A percentile compares a stretch with the other conserved stretches of the same genome.
Conservation (phyloP, 768 basidiomycete genomes). For the Xerocomus potaroensis region DNA sequence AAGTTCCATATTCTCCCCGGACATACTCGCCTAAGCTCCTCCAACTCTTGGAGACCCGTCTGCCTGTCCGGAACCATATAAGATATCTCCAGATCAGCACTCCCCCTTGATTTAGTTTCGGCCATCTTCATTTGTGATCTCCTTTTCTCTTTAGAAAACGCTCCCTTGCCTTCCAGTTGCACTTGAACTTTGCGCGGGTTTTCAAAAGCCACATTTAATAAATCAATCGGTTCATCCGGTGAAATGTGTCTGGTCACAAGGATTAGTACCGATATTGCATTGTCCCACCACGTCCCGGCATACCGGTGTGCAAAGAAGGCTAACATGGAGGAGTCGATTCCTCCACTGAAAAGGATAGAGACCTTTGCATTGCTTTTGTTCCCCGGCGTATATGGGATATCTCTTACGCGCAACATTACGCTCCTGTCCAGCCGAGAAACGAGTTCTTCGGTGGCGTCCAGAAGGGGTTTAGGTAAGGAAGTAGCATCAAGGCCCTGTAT, state of each 20-base stretch:
- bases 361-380: slow-evolving; percentile 48
- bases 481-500: slow-evolving; percentile 22
- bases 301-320: slow-evolving; percentile 78
- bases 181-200: slow-evolving; percentile 77
- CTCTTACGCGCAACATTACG: slow-evolving; percentile 60
- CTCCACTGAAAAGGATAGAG: slow-evolving; percentile 91
- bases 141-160: slow-evolving; percentile 42
- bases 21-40: slow-evolving; percentile 73
- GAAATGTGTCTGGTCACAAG: slow-evolving; percentile 57
- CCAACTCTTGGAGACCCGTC: slow-evolving; percentile 72
- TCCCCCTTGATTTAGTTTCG: neutral
- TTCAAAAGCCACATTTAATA: slow-evolving; percentile 93
- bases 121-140: slow-evolving; percentile 23
- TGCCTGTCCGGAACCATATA: slow-evolving; percentile 89
- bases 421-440: slow-evolving; percentile 57
- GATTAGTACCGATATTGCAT: neutral
- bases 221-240: slow-evolving; percentile 76
- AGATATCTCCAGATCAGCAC: slow-evolving; percentile 11
- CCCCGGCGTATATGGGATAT: slow-evolving; percentile 55
- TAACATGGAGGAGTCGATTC: slow-evolving; percentile 87
- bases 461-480: slow-evolving; percentile 29
- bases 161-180: slow-evolving; percentile 43
- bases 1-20: slow-evolving; percentile 88
- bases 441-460: slow-evolving; percentile 44
- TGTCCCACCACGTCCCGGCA: slow-evolving; percentile 12